Percentiles rank a stretch among this genome's conserved stretches.
Evolutionary conservation across 2,329 filamentous ascomycete species (phyloP).

Genomic region (Fusarium virguliforme): DNA sequence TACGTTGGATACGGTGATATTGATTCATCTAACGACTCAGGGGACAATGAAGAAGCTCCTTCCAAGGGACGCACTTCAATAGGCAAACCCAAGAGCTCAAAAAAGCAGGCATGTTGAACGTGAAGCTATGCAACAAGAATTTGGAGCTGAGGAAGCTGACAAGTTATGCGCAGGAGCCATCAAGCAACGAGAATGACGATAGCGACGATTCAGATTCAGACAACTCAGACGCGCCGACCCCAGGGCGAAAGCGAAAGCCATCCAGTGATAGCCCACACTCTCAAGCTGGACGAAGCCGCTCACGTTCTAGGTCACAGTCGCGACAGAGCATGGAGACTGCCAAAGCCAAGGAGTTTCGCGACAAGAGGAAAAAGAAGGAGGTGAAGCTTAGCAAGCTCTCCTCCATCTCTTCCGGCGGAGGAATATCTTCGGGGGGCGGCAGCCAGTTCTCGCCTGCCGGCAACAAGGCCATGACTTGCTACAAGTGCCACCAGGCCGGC

Average conservation of each 20-base stretch:
- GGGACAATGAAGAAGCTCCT: conserved; percentile 55
- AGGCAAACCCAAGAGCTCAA: conserved; percentile 50
- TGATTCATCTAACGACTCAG: conserved; percentile 59
- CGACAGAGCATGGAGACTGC: conserved; percentile 49
- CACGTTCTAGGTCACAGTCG: conserved; percentile 55
- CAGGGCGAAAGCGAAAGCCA: conserved; percentile 51
- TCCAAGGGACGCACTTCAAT: conserved; percentile 58
- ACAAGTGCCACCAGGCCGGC: conserved; percentile 73
- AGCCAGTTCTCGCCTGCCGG: conserved; percentile 45
- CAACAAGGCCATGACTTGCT: conserved; percentile 64
- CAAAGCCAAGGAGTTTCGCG: conserved; percentile 67
- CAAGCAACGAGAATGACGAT: conserved; percentile 47
- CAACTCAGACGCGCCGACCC: conserved; percentile 44
- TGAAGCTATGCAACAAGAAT: not conserved
- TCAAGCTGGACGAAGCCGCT: conserved; percentile 48
- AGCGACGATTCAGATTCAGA: conserved; percentile 51
- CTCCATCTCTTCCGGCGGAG: conserved; percentile 69
- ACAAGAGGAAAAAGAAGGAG: conserved; percentile 75
- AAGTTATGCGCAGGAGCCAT: conserved; percentile 29
- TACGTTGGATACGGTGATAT: conserved; percentile 70
- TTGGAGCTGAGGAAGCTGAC: conserved; percentile 18
- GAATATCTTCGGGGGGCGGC: conserved; percentile 64
- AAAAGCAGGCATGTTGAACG: conserved; percentile 51
- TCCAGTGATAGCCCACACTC: conserved; percentile 45
- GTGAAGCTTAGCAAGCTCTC: conserved; percentile 75